Conservation (phyloP, 73 alveolate species). For the Paramecium tetraurelia region DNA sequence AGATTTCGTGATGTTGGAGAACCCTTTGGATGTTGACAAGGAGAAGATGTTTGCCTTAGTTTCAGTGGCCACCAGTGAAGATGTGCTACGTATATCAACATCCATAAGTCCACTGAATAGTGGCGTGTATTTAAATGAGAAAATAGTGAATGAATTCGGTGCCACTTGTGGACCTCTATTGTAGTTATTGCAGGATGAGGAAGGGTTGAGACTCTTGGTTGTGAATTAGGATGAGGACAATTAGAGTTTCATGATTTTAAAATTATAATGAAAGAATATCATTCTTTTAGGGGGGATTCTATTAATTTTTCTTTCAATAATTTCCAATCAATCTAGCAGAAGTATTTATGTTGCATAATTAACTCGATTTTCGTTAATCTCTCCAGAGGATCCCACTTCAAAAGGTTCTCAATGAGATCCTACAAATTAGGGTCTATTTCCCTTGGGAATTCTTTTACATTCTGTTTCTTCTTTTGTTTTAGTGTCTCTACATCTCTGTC, state of each 20-base stretch:
- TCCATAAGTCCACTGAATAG: constrained; percentile 43
- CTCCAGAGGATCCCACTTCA: background rate
- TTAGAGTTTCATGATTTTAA: background rate
- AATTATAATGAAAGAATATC: background rate
- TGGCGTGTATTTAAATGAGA: constrained; percentile 14
- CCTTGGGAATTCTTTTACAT: background rate
- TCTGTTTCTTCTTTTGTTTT: background rate
- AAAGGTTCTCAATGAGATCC: background rate
- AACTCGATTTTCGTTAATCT: background rate
- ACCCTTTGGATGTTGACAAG: constrained; percentile 51
- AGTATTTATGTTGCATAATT: background rate
- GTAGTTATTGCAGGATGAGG: background rate
- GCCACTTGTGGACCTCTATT: constrained; percentile 38
- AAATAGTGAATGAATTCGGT: constrained; percentile 24
- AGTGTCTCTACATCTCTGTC: background rate
- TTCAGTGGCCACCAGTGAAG: constrained; percentile 4
- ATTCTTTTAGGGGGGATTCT: background rate
- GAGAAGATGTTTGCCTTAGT: constrained; percentile 41
- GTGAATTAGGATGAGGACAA: background rate
- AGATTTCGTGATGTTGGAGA: constrained; percentile 55
- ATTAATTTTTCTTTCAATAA: background rate
- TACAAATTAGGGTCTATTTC: background rate
- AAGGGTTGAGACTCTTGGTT: background rate
- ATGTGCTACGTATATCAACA: constrained; percentile 1
- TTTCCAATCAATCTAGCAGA: background rate